Percentiles rank a stretch among this genome's conserved stretches.
Evolutionary conservation across 1,284 basidiomycete species (phyloP).

Genomic region (Ceratobasidium sp.): DNA sequence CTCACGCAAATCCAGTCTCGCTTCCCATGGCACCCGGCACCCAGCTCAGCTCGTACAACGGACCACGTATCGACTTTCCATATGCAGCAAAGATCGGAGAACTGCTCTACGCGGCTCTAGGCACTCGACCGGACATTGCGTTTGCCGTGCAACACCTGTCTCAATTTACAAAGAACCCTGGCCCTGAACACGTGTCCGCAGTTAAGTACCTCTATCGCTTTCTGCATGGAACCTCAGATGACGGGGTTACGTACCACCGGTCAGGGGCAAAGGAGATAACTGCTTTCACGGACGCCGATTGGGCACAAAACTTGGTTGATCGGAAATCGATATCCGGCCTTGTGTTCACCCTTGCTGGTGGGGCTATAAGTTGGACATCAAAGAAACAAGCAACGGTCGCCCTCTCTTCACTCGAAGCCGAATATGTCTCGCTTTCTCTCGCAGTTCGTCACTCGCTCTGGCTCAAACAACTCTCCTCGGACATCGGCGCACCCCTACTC

Average conservation of each 20-base stretch:
- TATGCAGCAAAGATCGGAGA: slow-evolving; percentile 29
- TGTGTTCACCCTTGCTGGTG: slow-evolving; percentile 51
- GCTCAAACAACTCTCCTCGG: slow-evolving; percentile 48
- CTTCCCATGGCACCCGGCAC: background rate
- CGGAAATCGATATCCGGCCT: slow-evolving; percentile 56
- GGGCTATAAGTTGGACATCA: slow-evolving; percentile 56
- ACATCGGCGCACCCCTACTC: slow-evolving; percentile 47
- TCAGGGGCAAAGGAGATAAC: no score
- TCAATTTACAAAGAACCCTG: slow-evolving; percentile 10
- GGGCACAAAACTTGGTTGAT: slow-evolving; percentile 52
- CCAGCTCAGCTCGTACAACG: background rate
- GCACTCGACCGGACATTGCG: slow-evolving; percentile 40
- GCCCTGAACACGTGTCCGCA: slow-evolving; percentile 45
- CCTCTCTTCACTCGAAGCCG: slow-evolving; percentile 56
- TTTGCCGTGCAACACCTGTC: slow-evolving; percentile 27
- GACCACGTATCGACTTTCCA: background rate
- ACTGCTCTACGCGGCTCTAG: slow-evolving; percentile 43
- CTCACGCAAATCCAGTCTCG: background rate
- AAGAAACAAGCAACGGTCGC: slow-evolving; percentile 56
- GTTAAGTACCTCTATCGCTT: slow-evolving; percentile 49
- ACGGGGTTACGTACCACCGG: slow-evolving; percentile 43
- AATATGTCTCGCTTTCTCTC: slow-evolving; percentile 53
- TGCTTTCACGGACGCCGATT: background rate
- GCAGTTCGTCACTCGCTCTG: slow-evolving; percentile 50
- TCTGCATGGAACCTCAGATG: slow-evolving; percentile 45